Base-by-base conservation (phyloP, 2,329 filamentous ascomycete species). In the Neoarthrinium moseri region DNA sequence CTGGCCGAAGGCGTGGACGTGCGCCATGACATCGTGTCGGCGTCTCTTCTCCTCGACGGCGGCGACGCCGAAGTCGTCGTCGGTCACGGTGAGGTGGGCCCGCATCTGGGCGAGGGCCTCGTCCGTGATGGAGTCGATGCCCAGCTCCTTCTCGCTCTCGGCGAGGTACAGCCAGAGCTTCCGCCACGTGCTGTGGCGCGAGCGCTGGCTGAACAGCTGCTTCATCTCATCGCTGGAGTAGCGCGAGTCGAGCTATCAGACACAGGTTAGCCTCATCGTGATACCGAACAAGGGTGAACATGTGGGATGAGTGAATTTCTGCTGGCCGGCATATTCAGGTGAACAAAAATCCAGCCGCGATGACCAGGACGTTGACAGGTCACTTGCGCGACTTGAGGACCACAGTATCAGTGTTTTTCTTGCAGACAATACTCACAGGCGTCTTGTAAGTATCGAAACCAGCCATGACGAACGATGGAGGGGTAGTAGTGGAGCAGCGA, bases 121-220 rank as follows among this genome's bases (percentile, higher is more conserved):
- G 17, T 78, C 66, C 12, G 80, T 83, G 62, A 96, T 91, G 35
- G 70, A 63, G 7, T 79, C 72, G 37, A 95, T 79, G 3, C 90
- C 90, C 2, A 95, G 78, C 66, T 91, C 86, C 65, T 84, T 84
- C 73, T 96, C 86, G 8, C 80, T 76, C 73, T 95, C 86, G 20
- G 91, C 91, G 10, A 96, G 85, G 69, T 78, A 84, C 35, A 92
- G 73, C 91, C 91, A 96, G 15, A 96, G 81, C 64, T 88, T 78
- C 53, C 90, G 81, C 90, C 90, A 95, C 45, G 83, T 90, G 33
- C 81, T 84, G 65, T 84, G 83, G 23, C 90, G 79, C 44, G 82
- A 85, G 34, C 89, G 81, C 48, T 85, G 81, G 56, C 84, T 86
- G 75, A 96, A 96, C 51, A 96, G 81, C 53, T 79, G 77, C 58